Evolutionary conservation across 1,139 yeast species (phyloP), one percentile per base, ranked within the genome.

Genomic region (Saccharomyces pastorianus): DNA sequence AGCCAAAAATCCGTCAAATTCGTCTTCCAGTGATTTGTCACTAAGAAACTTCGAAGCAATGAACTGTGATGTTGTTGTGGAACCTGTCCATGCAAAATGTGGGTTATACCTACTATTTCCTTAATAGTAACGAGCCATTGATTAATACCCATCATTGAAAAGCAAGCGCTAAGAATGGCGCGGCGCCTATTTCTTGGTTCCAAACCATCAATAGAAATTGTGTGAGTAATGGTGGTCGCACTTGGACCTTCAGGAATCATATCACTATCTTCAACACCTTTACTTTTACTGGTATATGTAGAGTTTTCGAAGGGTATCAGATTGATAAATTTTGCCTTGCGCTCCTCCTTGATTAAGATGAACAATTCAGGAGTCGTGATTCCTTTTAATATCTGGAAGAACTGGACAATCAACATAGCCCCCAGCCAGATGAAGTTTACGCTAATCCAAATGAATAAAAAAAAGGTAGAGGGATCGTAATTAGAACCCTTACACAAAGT

Each of bases 1-100:
- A 84, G 77, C 83, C 88, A 82, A 61, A 85, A 85, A 64, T 85
- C 91, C 29, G 76, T 66, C 76, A 83, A 77, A 61, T 85, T 85
- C 56, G 76, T 81, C 51, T 69, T 77, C 54, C 81, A 56, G 0
- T 75, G 44, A 20, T 38, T 38, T 11, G 44, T 14, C 25, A 38
- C 23, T 20, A 38, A 38, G 13, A 38, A 81, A 61, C 84, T 81
- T 14, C 80, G 75, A 6, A 82, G 81, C 14, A 79, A 23, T 20
- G 29, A 53, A 6, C 53, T 46, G 4, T 26, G 28, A 7, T 48
- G 23, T 14, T 50, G 25, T 4, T 55, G 48, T 29, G 49, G 23
- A 11, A 49, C 46, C 2, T 53, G 23, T 13, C 59, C 55, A 7
- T 52, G 31, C 26, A 48, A 54, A n/a, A 46, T 27, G 46, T 54